Conservation (phyloP, 805 yeast species). For the Komagataella pseudopastoris region DNA sequence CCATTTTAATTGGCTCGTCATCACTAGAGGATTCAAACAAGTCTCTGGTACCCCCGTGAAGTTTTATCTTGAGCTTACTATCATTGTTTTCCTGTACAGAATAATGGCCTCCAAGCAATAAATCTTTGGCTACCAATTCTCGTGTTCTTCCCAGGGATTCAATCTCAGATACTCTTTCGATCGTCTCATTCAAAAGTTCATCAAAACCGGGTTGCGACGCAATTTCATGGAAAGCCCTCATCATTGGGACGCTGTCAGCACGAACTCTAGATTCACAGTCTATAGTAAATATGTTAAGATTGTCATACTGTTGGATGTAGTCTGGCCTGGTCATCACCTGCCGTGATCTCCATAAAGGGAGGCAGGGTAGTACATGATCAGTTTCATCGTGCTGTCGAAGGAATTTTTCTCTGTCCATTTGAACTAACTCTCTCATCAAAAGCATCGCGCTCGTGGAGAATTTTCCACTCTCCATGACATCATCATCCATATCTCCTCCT, state of each 20-base stretch:
- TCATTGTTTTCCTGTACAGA: slow-evolving; percentile 9
- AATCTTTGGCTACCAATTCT: slow-evolving; percentile 61
- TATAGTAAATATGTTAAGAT: slow-evolving; percentile 65
- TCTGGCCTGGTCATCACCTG: slow-evolving; percentile 81
- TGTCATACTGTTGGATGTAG: slow-evolving; percentile 62
- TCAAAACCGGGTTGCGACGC: slow-evolving; percentile 61
- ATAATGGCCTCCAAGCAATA: slow-evolving; percentile 37
- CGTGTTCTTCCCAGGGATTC: slow-evolving; percentile 71
- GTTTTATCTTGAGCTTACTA: slow-evolving; percentile 3
- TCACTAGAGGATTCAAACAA: slow-evolving; percentile 8
- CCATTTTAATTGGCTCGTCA: slow-evolving; percentile 12
- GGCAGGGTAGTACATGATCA: slow-evolving; percentile 50
- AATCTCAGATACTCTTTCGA: slow-evolving; percentile 57
- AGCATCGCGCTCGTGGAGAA: slow-evolving; percentile 65
- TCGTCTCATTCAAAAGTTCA: slow-evolving; percentile 47
- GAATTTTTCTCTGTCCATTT: slow-evolving; percentile 37
- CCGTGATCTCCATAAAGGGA: slow-evolving; percentile 75
- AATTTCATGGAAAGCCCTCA: slow-evolving; percentile 78
- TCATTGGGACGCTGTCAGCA: slow-evolving; percentile 81
- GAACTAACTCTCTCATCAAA: slow-evolving; percentile 54
- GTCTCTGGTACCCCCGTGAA: slow-evolving; percentile 9
- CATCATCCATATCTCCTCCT: slow-evolving; percentile 77
- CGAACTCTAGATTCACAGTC: slow-evolving; percentile 61
- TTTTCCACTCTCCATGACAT: slow-evolving; percentile 76
- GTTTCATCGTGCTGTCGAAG: not conserved